Evolutionary conservation across 2,329 filamentous ascomycete species (phyloP).

Genomic region (Aspergillus tamarii): DNA sequence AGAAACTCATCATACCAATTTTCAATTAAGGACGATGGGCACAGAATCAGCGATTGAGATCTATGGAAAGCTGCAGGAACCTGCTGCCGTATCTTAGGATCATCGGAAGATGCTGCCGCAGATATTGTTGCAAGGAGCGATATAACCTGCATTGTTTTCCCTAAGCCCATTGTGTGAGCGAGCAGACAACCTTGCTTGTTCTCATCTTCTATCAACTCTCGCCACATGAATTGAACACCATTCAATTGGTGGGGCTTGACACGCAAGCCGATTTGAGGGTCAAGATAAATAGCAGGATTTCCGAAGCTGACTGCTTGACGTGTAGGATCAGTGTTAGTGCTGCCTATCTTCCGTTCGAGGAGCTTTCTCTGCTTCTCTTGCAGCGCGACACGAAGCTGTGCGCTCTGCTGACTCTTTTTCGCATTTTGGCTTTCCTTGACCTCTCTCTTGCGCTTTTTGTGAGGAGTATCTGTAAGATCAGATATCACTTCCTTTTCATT

Average conservation of each 20-base stretch:
- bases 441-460: constrained; percentile 52
- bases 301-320: constrained; percentile 50
- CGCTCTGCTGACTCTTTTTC: constrained; percentile 59
- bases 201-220: constrained; percentile 70
- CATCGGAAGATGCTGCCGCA: constrained; percentile 63
- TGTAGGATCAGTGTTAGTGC: constrained; percentile 47
- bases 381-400: constrained; percentile 56
- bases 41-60: constrained; percentile 72
- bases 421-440: constrained; percentile 54
- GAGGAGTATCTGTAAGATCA: constrained; percentile 32
- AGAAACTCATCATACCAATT: constrained; percentile 83
- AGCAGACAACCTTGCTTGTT: constrained; percentile 75
- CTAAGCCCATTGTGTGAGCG: constrained; percentile 88
- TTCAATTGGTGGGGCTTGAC: constrained; percentile 82
- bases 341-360: constrained; percentile 36
- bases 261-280: constrained; percentile 62
- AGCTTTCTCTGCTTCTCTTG: constrained; percentile 55
- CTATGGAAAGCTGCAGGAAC: constrained; percentile 67
- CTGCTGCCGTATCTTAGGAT: constrained; percentile 63
- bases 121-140: constrained; percentile 77
- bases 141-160: constrained; percentile 91
- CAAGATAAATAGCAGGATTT: constrained; percentile 55
- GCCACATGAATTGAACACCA: constrained; percentile 87
- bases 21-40: constrained; percentile 72
- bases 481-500: neutral